phyloP scores from a whole-genome alignment of 345 rosid genomes.

The Geranium brycei region DNA sequence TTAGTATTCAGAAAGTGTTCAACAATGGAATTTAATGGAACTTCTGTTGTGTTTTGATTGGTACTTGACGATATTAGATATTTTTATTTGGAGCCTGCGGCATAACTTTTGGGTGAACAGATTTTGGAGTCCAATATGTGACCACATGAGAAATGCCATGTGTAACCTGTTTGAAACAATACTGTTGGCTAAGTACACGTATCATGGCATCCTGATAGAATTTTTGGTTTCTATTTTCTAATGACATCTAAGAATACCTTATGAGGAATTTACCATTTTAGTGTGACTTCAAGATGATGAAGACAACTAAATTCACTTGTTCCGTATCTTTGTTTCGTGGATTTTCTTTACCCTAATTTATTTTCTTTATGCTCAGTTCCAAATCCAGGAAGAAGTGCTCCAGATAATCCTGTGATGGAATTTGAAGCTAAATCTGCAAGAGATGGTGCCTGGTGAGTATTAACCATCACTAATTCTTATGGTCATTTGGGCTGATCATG shows the following conservation, averaged over 20 bases:
- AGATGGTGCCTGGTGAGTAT: constrained; percentile 86
- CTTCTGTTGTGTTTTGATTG: too few relatives aligned
- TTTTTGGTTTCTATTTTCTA: too few relatives aligned
- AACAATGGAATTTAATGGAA: too few relatives aligned
- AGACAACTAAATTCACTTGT: background rate
- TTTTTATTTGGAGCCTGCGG: too few relatives aligned
- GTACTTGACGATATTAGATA: too few relatives aligned
- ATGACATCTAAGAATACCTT: background rate
- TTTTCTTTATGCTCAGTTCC: constrained; percentile 22
- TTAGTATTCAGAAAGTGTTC: too few relatives aligned
- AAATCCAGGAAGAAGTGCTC: constrained; percentile 37
- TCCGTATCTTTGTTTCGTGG: background rate
- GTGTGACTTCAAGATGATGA: background rate
- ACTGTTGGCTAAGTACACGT: too few relatives aligned
- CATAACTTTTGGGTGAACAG: too few relatives aligned
- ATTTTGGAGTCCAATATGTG: too few relatives aligned
- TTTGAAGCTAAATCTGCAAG: constrained; percentile 95
- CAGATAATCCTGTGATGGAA: constrained; percentile 60
- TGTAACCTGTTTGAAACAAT: too few relatives aligned
- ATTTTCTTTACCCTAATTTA: constrained; percentile 11
- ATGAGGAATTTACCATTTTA: background rate
- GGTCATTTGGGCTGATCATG: background rate
- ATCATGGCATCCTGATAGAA: too few relatives aligned
- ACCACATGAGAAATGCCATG: too few relatives aligned
- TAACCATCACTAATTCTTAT: background rate